Base-by-base conservation (phyloP, 768 basidiomycete species). In the Filobasidium floriforme region DNA sequence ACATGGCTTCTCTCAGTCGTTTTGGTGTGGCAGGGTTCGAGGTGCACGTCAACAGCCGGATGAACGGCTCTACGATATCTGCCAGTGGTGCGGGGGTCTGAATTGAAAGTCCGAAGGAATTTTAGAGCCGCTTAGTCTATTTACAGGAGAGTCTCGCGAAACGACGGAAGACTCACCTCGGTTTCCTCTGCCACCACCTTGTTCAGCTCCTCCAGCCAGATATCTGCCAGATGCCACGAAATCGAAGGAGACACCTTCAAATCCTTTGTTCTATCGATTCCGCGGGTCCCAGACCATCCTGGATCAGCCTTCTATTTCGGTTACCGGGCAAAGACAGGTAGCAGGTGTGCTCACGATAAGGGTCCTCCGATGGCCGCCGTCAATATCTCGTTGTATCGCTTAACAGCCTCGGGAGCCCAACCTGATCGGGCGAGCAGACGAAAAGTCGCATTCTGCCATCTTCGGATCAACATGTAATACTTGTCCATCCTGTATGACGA, bases 391-490 rank as follows among this genome's bases (percentile, higher is more conserved):
- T 86, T 88, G 75, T 90, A 89, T 52, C 85, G 83, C 10, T 80
- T 73, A 60, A 87, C 83, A 5, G 80, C 76, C 7, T 77, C 71
- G 28, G 76, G 70, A 7, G 87, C 84, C 93, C 93, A 99, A 55
- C 83, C 81, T 24, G 79, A 77, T 54, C 87, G 83, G 43, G 87
- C 82, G 28, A 98, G 82, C 22, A 96, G 83, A 41, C 88, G 82
- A 78, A 98, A 93, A 1, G 88, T 85, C 0, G 88, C 90, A 72
- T 92, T 89, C 62, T 89, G 82, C 73, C 91, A 97, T 69, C 88
- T 84, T 66, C 94, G 84, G 66, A 97, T 86, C 55, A 99, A 87
- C 86, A 97, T 87, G 76, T 94, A 93, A 77, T 90, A 98, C 78
- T 99, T 99, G 83, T 99, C 94, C 77, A 97, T 86, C 71, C 93